Percentiles rank a stretch among this genome's conserved stretches.
These are phyloP conservation scores for Fusarium anthophilum DNA, from an alignment of 2,329 filamentous ascomycete genomes.

Conservation along the genomic window DNA sequence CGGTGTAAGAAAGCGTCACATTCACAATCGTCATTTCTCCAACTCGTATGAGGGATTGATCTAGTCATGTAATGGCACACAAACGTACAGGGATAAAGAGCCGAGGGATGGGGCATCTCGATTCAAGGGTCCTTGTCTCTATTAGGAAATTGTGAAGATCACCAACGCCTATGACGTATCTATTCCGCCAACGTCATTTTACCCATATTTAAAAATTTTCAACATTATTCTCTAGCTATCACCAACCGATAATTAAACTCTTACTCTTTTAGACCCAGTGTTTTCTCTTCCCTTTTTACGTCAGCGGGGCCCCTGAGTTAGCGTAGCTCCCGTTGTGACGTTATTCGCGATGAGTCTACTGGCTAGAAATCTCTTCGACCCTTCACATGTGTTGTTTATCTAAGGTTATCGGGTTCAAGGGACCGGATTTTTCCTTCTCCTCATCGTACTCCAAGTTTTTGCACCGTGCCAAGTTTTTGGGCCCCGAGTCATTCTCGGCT, in stretches of 20 bases:
- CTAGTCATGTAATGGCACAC: slow-evolving; percentile 12
- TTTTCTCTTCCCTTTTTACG: slow-evolving; percentile 1
- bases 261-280: neutral
- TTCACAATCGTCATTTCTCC: slow-evolving; percentile 3
- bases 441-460: slow-evolving; percentile 1
- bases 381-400: slow-evolving; percentile 18
- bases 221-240: neutral
- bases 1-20: neutral
- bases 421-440: neutral
- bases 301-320: slow-evolving; percentile 19
- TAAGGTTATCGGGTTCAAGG: slow-evolving; percentile 20
- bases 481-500: slow-evolving; percentile 13
- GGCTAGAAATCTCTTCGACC: neutral
- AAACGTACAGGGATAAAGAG: slow-evolving; percentile 14
- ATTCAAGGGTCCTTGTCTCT: slow-evolving; percentile 15
- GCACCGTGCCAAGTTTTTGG: slow-evolving; percentile 1
- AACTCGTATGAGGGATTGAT: neutral
- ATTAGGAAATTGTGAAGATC: slow-evolving; percentile 22
- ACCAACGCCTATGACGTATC: slow-evolving; percentile 15
- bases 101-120: slow-evolving; percentile 17
- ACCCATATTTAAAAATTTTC: slow-evolving; percentile 24
- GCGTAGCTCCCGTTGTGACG: neutral
- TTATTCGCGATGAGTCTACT: neutral
- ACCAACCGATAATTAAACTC: neutral
- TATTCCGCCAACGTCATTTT: slow-evolving; percentile 5